A percentile compares a stretch with the other conserved stretches of the same genome.
Evolutionary conservation across 805 yeast species (phyloP).

Genomic region (Monosporozyma unispora): DNA sequence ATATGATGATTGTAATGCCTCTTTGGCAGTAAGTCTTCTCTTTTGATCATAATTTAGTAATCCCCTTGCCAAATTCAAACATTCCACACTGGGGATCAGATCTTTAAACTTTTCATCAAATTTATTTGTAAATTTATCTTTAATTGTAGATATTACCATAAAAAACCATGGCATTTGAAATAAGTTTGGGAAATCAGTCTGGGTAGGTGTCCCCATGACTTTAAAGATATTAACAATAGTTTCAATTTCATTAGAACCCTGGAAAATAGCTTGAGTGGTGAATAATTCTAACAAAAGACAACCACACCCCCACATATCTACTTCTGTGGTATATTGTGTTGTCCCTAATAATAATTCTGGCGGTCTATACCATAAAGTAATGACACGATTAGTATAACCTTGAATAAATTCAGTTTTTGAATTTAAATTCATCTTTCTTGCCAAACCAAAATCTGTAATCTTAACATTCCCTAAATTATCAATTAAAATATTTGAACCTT

Average conservation of each 20-base stretch:
- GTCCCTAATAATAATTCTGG: slow-evolving; percentile 89
- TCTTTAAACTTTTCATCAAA: slow-evolving; percentile 38
- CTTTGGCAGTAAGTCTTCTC: slow-evolving; percentile 54
- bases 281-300: slow-evolving; percentile 81
- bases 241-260: slow-evolving; percentile 80
- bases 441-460: slow-evolving; percentile 78
- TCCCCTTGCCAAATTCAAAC: slow-evolving; percentile 55
- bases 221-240: slow-evolving; percentile 71
- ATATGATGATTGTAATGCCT: slow-evolving; percentile 63
- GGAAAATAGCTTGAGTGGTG: slow-evolving; percentile 66
- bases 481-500: slow-evolving; percentile 68
- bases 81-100: slow-evolving; percentile 38
- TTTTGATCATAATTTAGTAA: slow-evolving; percentile 63
- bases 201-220: slow-evolving; percentile 79
- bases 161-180: slow-evolving; percentile 87
- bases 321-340: slow-evolving; percentile 81
- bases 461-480: slow-evolving; percentile 54
- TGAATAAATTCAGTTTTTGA: slow-evolving; percentile 27
- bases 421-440: slow-evolving; percentile 60
- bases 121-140: slow-evolving; percentile 17
- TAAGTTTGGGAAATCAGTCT: slow-evolving; percentile 68
- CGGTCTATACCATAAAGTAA: slow-evolving; percentile 95
- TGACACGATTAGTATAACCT: slow-evolving; percentile 90
- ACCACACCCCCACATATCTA: slow-evolving; percentile 96
- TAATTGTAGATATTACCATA: slow-evolving; percentile 53